Percentiles rank a stretch among this genome's conserved stretches.
Conservation (phyloP, 2,329 filamentous ascomycete species). For the Cadophora gregata region DNA sequence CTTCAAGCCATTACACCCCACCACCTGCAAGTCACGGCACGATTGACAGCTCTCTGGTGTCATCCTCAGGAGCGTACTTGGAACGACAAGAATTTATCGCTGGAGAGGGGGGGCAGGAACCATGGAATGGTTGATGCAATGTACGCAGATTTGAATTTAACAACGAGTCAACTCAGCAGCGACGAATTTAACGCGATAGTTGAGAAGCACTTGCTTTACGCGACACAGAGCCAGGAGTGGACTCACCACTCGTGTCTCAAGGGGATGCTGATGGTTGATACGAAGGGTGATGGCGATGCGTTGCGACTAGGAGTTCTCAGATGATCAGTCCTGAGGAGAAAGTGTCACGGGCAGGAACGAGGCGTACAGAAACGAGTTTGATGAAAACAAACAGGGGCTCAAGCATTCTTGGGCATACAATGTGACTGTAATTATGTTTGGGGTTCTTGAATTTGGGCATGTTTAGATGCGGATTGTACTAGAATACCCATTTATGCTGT, state of each 20-base stretch:
- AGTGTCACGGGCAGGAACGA: conserved; percentile 1
- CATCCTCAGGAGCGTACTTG: conserved; percentile 35
- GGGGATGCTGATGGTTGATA: conserved; percentile 10
- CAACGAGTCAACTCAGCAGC: not conserved
- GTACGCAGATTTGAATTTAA: not conserved
- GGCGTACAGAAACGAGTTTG: not conserved
- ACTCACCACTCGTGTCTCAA: not conserved
- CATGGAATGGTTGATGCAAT: conserved; percentile 21
- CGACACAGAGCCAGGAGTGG: not conserved
- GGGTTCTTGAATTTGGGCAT: not conserved
- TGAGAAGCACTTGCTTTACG: conserved; percentile 1
- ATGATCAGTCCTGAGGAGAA: not conserved
- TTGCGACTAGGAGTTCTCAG: conserved; percentile 3
- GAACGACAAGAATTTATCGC: conserved; percentile 37
- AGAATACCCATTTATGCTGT: conserved; percentile 3
- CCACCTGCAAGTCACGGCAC: conserved; percentile 31
- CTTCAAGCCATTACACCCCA: conserved; percentile 35
- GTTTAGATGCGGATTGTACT: not conserved
- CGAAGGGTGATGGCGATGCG: not conserved
- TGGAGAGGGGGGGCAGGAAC: conserved; percentile 28
- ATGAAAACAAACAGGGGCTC: not conserved
- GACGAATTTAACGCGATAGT: not conserved
- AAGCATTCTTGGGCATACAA: conserved; percentile 2
- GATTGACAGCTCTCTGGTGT: conserved; percentile 37
- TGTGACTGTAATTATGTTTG: not conserved